Conservation (phyloP, 148 eudicot species). For the Chenopodium album region DNA sequence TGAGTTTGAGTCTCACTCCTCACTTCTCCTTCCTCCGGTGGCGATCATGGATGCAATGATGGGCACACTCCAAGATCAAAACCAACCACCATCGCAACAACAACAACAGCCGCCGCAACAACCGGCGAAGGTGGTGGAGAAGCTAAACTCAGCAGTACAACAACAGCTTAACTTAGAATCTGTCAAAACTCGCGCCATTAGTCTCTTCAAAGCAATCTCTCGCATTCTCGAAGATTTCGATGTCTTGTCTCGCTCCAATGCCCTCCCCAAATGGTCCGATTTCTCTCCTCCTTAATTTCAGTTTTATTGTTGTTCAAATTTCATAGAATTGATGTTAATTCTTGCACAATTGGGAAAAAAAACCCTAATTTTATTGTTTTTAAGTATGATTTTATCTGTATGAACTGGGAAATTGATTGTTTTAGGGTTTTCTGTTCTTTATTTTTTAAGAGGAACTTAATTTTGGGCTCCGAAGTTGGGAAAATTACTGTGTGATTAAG, state of each 20-base stretch:
- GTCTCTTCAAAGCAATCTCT: constrained; percentile 73
- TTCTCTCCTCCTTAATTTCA: neutral
- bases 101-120: constrained; percentile 33
- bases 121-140: constrained; percentile 48
- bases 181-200: constrained; percentile 74
- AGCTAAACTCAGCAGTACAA: constrained; percentile 61
- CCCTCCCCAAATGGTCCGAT: constrained; percentile 70
- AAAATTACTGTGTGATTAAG: no score
- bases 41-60: constrained; percentile 19
- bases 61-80: constrained; percentile 12
- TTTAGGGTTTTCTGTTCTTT: neutral
- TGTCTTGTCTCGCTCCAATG: constrained; percentile 59
- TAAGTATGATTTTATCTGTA: neutral
- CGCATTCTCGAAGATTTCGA: constrained; percentile 87
- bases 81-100: neutral
- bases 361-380: constrained; percentile 6
- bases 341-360: neutral
- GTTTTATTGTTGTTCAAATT: neutral
- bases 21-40: neutral
- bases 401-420: neutral
- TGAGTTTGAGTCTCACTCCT: no score
- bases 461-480: neutral
- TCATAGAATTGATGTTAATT: neutral
- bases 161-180: constrained; percentile 85
- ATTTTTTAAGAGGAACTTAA: no score